Evolutionary conservation across 2,329 filamentous ascomycete genomes (phyloP).

Genomic region (Tolypocladium pustulatum): DNA sequence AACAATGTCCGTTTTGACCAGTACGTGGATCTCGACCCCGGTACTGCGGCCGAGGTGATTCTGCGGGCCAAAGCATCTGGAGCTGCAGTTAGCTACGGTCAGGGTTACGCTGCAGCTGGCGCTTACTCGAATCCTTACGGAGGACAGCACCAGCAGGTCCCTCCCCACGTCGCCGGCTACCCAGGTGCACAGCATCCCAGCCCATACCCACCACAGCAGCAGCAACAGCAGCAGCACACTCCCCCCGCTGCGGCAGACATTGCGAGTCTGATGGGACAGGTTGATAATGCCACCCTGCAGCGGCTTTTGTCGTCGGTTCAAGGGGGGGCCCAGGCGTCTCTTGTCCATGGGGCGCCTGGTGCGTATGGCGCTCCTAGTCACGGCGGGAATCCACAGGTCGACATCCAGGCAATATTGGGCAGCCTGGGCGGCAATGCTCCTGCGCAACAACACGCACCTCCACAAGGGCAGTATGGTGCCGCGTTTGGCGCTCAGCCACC

Average conservation of each 20-base stretch:
- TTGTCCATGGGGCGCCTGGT: constrained; percentile 5
- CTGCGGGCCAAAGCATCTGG: constrained; percentile 50
- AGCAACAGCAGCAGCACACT: constrained; percentile 12
- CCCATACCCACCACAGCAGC: constrained; percentile 20
- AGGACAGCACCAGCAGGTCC: constrained; percentile 13
- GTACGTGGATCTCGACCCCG: constrained; percentile 73
- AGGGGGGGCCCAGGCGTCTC: constrained; percentile 1
- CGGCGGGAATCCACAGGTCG: constrained; percentile 21
- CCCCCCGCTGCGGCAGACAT: constrained; percentile 37
- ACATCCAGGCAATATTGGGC: constrained; percentile 36
- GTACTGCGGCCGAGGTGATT: constrained; percentile 71
- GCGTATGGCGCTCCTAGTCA: constrained; percentile 9
- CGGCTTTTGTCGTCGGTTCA: constrained; percentile 54
- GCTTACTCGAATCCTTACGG: constrained; percentile 21
- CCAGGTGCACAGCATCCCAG: constrained; percentile 13
- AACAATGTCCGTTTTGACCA: constrained; percentile 76
- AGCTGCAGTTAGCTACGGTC: constrained; percentile 16
- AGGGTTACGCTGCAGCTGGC: constrained; percentile 15
- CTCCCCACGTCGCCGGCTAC: constrained; percentile 10
- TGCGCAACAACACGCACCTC: constrained; percentile 11
- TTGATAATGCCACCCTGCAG: constrained; percentile 62
- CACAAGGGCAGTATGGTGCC: constrained; percentile 16
- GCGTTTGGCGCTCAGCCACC: constrained; percentile 19
- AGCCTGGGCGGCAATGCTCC: constrained; percentile 21
- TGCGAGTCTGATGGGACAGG: constrained; percentile 52